A percentile compares a stretch with the other conserved stretches of the same genome.
Conservation (phyloP, 805 yeast genomes). For the Candida endomychidarum region DNA sequence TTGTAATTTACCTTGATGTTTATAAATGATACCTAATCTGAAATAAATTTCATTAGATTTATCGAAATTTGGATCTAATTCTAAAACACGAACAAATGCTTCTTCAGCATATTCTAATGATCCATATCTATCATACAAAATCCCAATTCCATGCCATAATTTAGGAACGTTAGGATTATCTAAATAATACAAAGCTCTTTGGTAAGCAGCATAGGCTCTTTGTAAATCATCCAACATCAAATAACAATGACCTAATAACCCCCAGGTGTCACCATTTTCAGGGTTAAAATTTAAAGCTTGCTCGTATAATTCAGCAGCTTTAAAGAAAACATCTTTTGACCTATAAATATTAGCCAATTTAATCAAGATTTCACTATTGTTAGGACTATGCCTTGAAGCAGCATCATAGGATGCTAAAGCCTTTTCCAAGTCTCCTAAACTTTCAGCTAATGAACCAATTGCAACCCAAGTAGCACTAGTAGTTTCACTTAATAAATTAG, state of each 20-base stretch:
- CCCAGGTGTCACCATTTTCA: constrained; percentile 96
- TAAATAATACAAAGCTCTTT: constrained; percentile 87
- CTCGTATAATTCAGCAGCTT: constrained; percentile 93
- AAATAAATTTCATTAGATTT: constrained; percentile 96
- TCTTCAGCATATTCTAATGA: constrained; percentile 97
- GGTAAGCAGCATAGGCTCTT: constrained; percentile 94
- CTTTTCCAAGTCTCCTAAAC: constrained; percentile 82
- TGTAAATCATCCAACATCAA: constrained; percentile 95
- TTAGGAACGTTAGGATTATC: constrained; percentile 95
- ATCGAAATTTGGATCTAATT: constrained; percentile 93
- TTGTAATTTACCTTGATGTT: constrained; percentile 84
- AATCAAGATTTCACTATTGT: constrained; percentile 80
- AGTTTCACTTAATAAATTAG: constrained; percentile 41
- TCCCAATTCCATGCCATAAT: constrained; percentile 98
- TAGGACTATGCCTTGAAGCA: constrained; percentile 82
- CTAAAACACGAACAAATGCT: constrained; percentile 93
- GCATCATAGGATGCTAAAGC: constrained; percentile 88
- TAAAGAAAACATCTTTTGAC: constrained; percentile 83
- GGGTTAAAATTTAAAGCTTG: constrained; percentile 78
- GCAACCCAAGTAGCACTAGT: constrained; percentile 87
- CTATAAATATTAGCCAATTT: constrained; percentile 87
- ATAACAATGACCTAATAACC: constrained; percentile 93
- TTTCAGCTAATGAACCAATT: constrained; percentile 85
- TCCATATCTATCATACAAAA: constrained; percentile 93
- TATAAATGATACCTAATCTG: constrained; percentile 93